phyloP scores from a whole-genome alignment of 2,329 filamentous ascomycete species.

The Calonectria pseudoturangicola region DNA sequence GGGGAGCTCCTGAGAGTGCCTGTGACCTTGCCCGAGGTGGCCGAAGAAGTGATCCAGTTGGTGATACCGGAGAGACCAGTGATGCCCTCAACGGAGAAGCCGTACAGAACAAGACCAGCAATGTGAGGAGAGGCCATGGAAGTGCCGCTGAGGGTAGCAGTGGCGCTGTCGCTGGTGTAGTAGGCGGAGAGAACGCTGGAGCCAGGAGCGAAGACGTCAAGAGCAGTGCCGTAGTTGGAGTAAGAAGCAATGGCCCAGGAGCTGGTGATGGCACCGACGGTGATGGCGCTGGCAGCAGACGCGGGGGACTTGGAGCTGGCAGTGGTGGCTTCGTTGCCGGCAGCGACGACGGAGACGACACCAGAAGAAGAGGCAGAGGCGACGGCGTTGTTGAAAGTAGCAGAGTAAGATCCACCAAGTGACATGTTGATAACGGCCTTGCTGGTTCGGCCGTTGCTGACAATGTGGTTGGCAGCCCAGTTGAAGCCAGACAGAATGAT shows the following conservation, averaged over 20 bases:
- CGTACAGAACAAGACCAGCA: conserved; percentile 71
- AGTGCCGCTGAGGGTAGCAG: conserved; percentile 73
- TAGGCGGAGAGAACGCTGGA: conserved; percentile 68
- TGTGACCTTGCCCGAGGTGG: conserved; percentile 64
- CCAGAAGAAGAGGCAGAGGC: conserved; percentile 65
- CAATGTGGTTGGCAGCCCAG: conserved; percentile 67
- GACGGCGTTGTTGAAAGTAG: conserved; percentile 70
- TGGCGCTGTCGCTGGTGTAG: conserved; percentile 65
- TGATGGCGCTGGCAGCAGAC: conserved; percentile 57
- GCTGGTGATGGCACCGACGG: conserved; percentile 61
- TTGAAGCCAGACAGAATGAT: conserved; percentile 60
- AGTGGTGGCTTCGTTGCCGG: conserved; percentile 68
- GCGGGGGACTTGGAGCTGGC: conserved; percentile 55
- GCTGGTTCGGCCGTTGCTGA: conserved; percentile 60
- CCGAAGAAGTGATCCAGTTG: conserved; percentile 63
- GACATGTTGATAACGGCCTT: conserved; percentile 73
- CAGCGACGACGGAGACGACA: conserved; percentile 72
- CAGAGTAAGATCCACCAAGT: conserved; percentile 68
- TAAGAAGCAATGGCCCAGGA: conserved; percentile 64
- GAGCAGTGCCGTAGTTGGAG: conserved; percentile 69
- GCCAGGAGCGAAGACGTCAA: conserved; percentile 73
- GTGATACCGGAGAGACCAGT: conserved; percentile 61
- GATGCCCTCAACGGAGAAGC: conserved; percentile 66
- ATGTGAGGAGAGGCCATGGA: conserved; percentile 80
- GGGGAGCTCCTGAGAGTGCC: conserved; percentile 62